Conservation (phyloP, 495 filamentous ascomycete species). For the Hypoxylon perforatum region DNA sequence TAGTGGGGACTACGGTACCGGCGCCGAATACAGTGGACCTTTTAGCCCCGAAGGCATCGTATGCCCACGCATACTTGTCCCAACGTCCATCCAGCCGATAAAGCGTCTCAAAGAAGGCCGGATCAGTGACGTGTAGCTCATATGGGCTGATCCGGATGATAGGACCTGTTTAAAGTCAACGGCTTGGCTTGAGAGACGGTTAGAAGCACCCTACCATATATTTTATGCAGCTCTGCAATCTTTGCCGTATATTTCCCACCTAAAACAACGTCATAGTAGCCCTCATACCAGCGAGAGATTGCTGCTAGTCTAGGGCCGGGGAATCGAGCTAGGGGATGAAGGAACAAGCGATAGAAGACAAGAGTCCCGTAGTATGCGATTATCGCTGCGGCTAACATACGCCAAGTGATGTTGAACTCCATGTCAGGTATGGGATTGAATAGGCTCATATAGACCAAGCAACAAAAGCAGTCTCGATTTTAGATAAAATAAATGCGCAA, state of each 20-base stretch:
- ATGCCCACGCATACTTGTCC: conserved; percentile 44
- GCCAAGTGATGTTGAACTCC: background rate
- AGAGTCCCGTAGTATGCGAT: conserved; percentile 30
- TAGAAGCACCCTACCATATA: conserved; percentile 2
- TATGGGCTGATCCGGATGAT: conserved; percentile 48
- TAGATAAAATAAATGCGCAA: too few relatives aligned
- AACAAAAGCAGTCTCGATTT: too few relatives aligned
- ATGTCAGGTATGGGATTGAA: background rate
- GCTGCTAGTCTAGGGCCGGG: conserved; percentile 62
- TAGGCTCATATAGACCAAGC: too few relatives aligned
- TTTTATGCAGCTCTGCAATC: conserved; percentile 54
- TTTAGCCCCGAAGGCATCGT: conserved; percentile 34
- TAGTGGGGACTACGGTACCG: conserved; percentile 4
- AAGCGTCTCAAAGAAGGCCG: conserved; percentile 41
- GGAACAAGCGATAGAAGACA: conserved; percentile 51
- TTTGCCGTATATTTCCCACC: conserved; percentile 53
- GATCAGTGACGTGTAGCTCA: conserved; percentile 45
- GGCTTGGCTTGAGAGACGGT: too few relatives aligned
- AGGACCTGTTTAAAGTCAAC: conserved; percentile 27
- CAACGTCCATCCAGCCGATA: conserved; percentile 43
- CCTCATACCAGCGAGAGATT: conserved; percentile 55
- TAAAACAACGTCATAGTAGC: conserved; percentile 58
- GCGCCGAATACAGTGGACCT: conserved; percentile 29
- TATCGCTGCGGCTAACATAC: background rate
- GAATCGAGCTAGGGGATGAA: conserved; percentile 53